phyloP scores from a whole-genome alignment of 345 rosid species.

The Gossypium stocksii region DNA sequence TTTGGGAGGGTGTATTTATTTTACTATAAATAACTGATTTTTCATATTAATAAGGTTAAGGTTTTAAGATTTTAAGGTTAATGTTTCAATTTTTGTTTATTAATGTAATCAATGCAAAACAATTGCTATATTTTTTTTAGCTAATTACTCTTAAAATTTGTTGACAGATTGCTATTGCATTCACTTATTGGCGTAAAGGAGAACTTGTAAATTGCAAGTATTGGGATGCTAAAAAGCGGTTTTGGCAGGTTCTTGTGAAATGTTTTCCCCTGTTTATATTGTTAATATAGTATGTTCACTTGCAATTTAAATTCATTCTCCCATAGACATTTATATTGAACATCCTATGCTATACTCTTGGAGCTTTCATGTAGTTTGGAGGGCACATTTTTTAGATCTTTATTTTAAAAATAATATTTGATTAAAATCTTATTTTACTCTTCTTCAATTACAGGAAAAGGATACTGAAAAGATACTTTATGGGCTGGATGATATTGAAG shows the following conservation, averaged over 20 bases:
- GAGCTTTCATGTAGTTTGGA: neutral
- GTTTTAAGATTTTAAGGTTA: neutral
- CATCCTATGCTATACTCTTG: neutral
- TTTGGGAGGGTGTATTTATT: neutral
- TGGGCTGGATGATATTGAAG: constrained; percentile 79
- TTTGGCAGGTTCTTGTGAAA: constrained; percentile 64
- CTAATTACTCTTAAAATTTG: constrained; percentile 19
- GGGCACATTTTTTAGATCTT: neutral
- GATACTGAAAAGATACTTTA: constrained; percentile 71
- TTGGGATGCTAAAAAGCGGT: constrained; percentile 53
- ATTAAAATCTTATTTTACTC: constrained; percentile 10
- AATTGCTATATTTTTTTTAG: constrained; percentile 3
- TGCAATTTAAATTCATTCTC: neutral
- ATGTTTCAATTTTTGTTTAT: neutral
- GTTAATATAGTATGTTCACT: neutral
- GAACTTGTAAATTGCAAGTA: constrained; percentile 83
- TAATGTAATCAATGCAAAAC: neutral
- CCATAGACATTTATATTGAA: neutral
- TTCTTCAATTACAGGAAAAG: constrained; percentile 60
- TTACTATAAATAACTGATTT: no score
- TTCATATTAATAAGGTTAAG: neutral
- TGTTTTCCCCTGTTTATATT: neutral
- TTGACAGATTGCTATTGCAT: constrained; percentile 79
- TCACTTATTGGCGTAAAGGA: constrained; percentile 69
- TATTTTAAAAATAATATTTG: neutral